Evolutionary conservation across 805 yeast genomes (phyloP), one percentile per base, ranked within the genome.

Genomic region (Saccharomycopsis sp.): DNA sequence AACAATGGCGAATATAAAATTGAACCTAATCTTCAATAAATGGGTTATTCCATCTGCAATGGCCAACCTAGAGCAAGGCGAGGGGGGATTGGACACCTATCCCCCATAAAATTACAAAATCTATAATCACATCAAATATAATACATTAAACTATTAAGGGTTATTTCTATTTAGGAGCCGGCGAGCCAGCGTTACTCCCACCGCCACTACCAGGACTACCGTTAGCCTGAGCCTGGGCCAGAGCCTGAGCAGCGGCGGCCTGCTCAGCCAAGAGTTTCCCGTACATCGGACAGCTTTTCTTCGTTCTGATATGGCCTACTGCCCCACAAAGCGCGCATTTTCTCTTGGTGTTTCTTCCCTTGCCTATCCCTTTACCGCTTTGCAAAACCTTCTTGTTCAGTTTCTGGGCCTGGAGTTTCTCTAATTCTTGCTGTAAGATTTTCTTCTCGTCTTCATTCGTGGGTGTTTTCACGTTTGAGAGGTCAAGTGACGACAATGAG

Each of bases 281-380:
- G 59, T 85, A 90, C 74, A 88, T 72, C 13, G 97, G 98, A 65
- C 98, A 90, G 1, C 90, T 68, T 52, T 71, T 72, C 57, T 82
- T 83, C 2, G 98, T 90, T 59, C 93, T 75, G 51, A 90, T 90
- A 61, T 90, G 98, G 0, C 97, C 98, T 51, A 85, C 72, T 9
- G 90, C 93, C 19, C 97, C 97, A 71, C 98, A 90, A 0, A 93
- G 82, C 2, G 94, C 89, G 65, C 98, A 90, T 57, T 86, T 77
- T 59, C 98, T 71, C 6, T 83, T 81, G 4, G 77, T 79, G 24
- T 81, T 71, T 55, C 81, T 81, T 26, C 84, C 84, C 55, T 82
- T 82, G 24, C 85, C 86, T 34, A 75, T 75, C 20, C 85, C 84
- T 53, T 78, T 80, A n/a, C 81, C 84, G 28, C 56, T 48, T 7